These are phyloP conservation scores for Dipodascus geniculatus DNA, from an alignment of 805 yeast genomes.

Conservation along the genomic window DNA sequence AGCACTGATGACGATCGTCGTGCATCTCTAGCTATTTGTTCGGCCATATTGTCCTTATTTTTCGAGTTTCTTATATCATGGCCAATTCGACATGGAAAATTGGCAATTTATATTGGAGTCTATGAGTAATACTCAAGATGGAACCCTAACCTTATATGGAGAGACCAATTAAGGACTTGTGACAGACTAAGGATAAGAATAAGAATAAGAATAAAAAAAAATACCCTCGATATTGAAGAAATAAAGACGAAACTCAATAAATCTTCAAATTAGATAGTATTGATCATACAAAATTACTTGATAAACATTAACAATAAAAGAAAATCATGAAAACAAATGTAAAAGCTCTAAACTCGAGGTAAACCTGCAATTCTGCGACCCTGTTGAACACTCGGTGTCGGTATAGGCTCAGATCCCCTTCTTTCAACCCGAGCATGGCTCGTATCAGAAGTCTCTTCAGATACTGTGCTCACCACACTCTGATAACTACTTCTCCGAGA, in stretches of 20 bases:
- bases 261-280: too few species aligned
- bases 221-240: too few species aligned
- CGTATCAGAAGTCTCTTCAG: slow-evolving; percentile 3
- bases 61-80: too few species aligned
- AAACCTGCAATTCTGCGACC: neutral
- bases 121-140: too few species aligned
- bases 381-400: neutral
- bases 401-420: neutral
- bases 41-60: slow-evolving; percentile 41
- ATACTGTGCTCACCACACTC: neutral
- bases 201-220: too few species aligned
- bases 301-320: neutral
- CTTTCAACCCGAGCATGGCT: neutral
- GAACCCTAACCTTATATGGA: too few species aligned
- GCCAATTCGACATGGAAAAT: neutral
- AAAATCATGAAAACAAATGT: neutral
- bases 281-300: neutral
- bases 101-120: neutral
- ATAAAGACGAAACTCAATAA: too few species aligned
- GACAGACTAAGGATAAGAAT: too few species aligned
- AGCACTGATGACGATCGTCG: slow-evolving; percentile 72
- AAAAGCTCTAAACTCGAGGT: neutral
- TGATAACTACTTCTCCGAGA: slow-evolving; percentile 2
- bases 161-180: too few species aligned
- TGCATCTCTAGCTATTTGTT: slow-evolving; percentile 68